Evolutionary conservation across 1,284 basidiomycete genomes (phyloP).

Genomic region (Rhodotorula sp.): DNA sequence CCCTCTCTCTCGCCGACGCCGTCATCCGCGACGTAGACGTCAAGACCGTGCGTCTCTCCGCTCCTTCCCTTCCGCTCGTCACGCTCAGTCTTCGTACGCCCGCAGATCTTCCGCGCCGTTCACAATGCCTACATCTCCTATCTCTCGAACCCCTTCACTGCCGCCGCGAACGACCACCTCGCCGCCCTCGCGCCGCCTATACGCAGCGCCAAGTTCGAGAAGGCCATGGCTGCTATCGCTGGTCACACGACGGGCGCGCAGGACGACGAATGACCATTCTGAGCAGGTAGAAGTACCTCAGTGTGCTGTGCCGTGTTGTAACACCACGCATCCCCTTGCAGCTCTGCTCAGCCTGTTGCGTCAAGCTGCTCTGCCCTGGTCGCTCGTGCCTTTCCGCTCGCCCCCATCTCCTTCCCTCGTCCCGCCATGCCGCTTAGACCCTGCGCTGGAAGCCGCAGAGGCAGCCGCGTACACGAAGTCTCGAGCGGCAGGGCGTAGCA

Average conservation of each 20-base stretch:
- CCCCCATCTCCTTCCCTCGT: background rate
- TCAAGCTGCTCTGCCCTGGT: too few relatives aligned
- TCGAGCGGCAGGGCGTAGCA: background rate
- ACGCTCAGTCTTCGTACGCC: background rate
- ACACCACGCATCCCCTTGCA: background rate
- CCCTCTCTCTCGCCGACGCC: constrained; percentile 48
- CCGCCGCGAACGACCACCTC: constrained; percentile 35
- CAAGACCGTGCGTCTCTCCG: constrained; percentile 43
- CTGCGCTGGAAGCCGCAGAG: background rate
- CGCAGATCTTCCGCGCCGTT: constrained; percentile 50
- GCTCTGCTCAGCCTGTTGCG: too few relatives aligned
- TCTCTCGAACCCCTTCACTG: constrained; percentile 50
- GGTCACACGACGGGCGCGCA: background rate
- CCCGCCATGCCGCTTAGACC: background rate
- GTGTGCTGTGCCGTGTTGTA: background rate
- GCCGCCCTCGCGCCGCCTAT: constrained; percentile 32
- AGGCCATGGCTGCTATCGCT: constrained; percentile 37
- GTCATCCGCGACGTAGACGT: constrained; percentile 51
- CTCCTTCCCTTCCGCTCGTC: background rate
- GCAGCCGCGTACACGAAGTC: background rate
- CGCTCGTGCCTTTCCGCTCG: background rate
- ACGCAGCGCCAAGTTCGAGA: constrained; percentile 30
- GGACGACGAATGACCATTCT: background rate
- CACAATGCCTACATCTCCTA: constrained; percentile 50
- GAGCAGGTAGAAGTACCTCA: background rate